These are phyloP conservation scores for Aquanectria penicillioides DNA, from an alignment of 2,329 filamentous ascomycete species.

Conservation along the genomic window DNA sequence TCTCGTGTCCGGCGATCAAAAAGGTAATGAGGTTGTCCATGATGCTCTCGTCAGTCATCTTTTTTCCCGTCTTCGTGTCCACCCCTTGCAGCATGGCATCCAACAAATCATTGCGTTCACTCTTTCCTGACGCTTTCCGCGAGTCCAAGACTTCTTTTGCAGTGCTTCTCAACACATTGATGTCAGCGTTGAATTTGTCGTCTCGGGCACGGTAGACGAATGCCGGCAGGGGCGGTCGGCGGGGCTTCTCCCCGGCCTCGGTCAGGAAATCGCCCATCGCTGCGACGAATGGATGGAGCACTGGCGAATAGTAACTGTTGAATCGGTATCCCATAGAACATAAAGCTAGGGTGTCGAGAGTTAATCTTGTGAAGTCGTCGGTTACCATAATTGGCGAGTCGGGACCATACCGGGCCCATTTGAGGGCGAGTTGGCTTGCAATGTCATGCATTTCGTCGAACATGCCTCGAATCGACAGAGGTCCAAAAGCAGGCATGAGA, in stretches of 20 bases:
- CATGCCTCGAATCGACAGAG: constrained; percentile 73
- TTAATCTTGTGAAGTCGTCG: constrained; percentile 76
- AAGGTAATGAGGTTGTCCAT: constrained; percentile 78
- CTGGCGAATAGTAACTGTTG: constrained; percentile 76
- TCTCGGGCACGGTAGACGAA: constrained; percentile 60
- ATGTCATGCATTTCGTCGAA: constrained; percentile 76
- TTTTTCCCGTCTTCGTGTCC: constrained; percentile 73
- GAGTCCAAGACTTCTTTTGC: constrained; percentile 67
- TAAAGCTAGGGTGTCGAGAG: constrained; percentile 76
- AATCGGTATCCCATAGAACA: constrained; percentile 76
- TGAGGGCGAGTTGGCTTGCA: constrained; percentile 70
- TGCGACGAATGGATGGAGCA: constrained; percentile 74
- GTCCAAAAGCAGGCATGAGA: constrained; percentile 75
- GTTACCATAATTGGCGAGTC: constrained; percentile 65
- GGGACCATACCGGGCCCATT: constrained; percentile 73
- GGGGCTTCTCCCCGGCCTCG: constrained; percentile 62
- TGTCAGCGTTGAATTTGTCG: constrained; percentile 62
- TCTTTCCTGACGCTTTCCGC: constrained; percentile 60
- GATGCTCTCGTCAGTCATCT: constrained; percentile 70
- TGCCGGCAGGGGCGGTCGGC: constrained; percentile 58
- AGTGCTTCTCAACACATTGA: constrained; percentile 63
- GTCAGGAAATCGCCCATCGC: constrained; percentile 71
- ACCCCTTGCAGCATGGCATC: constrained; percentile 74
- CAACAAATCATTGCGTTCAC: constrained; percentile 72
- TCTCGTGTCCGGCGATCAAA: constrained; percentile 76